These are phyloP conservation scores for Phytophthora hybrid DNA, from an alignment of 352 stramenopile genomes.

Conservation along the genomic window DNA sequence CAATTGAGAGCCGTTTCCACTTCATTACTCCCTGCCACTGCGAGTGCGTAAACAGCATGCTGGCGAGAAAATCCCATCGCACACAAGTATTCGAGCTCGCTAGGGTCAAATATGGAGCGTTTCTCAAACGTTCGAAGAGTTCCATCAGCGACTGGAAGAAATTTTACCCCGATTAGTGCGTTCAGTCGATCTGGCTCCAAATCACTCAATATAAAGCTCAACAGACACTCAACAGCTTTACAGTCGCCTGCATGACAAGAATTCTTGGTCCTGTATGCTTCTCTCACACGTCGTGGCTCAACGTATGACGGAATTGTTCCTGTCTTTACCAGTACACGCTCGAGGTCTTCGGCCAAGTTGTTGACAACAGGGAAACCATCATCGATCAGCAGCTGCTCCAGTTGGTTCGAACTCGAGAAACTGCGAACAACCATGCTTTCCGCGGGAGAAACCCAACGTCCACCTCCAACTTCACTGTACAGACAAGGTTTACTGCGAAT, in stretches of 20 bases:
- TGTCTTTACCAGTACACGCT: constrained; percentile 59
- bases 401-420: constrained; percentile 39
- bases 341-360: constrained; percentile 57
- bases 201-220: constrained; percentile 66
- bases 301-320: constrained; percentile 53
- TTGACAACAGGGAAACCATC: constrained; percentile 57
- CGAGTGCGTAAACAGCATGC: constrained; percentile 52
- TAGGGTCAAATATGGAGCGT: constrained; percentile 30
- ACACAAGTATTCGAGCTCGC: constrained; percentile 56
- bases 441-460: constrained; percentile 52
- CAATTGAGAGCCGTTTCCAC: constrained; percentile 74
- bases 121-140: constrained; percentile 51
- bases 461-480: constrained; percentile 48
- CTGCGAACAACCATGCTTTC: constrained; percentile 56
- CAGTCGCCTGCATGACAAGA: constrained; percentile 56
- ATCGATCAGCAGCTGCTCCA: constrained; percentile 56
- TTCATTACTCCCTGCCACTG: constrained; percentile 39
- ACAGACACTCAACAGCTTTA: constrained; percentile 44
- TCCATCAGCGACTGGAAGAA: constrained; percentile 70
- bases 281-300: constrained; percentile 43
- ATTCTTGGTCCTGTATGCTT: constrained; percentile 46
- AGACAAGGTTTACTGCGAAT: constrained; percentile 55
- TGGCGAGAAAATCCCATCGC: constrained; percentile 75
- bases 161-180: constrained; percentile 55
- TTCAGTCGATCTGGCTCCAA: constrained; percentile 29